Percentiles rank a stretch among this genome's conserved stretches.
Evolutionary conservation across 345 rosid genomes (phyloP).

Genomic region (Pistacia integerrima): DNA sequence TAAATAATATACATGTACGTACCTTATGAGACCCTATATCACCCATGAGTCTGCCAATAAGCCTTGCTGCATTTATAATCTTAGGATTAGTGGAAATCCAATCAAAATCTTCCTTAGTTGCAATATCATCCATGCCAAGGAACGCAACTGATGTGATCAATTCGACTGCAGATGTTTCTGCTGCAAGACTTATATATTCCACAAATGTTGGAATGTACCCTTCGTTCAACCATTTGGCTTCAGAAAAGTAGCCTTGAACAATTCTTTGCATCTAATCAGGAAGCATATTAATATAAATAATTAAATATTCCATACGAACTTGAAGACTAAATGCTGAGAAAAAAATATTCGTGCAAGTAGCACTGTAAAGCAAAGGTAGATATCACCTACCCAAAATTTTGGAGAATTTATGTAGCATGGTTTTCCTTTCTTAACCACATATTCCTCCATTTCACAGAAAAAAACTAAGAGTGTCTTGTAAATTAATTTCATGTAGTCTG

Average conservation of each 20-base stretch:
- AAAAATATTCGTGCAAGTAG: too few species aligned
- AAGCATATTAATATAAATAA: neutral
- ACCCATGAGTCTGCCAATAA: too few species aligned
- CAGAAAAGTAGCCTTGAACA: neutral
- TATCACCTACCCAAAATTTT: neutral
- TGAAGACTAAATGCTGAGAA: too few species aligned
- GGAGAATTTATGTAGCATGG: neutral
- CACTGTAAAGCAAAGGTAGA: too few species aligned
- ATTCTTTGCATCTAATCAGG: neutral
- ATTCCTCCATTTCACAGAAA: slow-evolving; percentile 18
- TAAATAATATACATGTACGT: too few species aligned
- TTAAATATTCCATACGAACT: too few species aligned
- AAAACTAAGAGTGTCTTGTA: slow-evolving; percentile 14
- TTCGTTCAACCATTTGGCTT: too few species aligned
- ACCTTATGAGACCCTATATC: too few species aligned
- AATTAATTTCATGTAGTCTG: slow-evolving; percentile 12
- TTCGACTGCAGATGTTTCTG: neutral
- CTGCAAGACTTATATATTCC: slow-evolving; percentile 26
- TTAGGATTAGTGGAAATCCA: too few species aligned
- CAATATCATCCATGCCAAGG: neutral
- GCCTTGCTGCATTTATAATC: too few species aligned
- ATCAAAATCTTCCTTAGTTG: neutral
- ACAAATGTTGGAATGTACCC: slow-evolving; percentile 22
- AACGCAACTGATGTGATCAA: neutral
- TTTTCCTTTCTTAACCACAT: slow-evolving; percentile 18